Base-by-base conservation (phyloP, 2,329 filamentous ascomycete species). In the Catunica adiposa region DNA sequence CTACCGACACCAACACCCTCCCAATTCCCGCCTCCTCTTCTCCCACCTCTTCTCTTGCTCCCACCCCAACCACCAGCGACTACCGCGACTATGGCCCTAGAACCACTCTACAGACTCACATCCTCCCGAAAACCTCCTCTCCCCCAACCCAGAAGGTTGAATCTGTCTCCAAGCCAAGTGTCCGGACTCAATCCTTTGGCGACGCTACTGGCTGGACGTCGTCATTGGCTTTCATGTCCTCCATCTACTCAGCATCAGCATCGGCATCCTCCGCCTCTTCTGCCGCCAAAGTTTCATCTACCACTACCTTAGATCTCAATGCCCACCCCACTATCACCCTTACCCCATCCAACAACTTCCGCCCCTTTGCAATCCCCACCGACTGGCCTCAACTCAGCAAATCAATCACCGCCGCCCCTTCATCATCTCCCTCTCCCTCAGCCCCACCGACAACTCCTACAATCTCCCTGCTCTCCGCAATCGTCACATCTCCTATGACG, bases 401-500 rank as follows among this genome's bases (percentile, higher is more conserved):
- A 5, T 22, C 15, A 20, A 57, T 44, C 22, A 48, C 50, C 11
- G 42, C 42, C 23, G 15, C 38, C 22, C 51, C 52, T 51, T 46
- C 52, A 8, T 31, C 47, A 11, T 44, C 38, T 46, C 46, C 8
- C 22, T 37, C 20, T 38, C 29, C 11, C 26, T 38, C 23, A 37
- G 44, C 15, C 34, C 46, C 22, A 51, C 40, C n/a, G 14, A 17
- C 54, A 25, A 34, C 54, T 14, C 14, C 11, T 17, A 50, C 31
- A 8, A 23, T 55, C 22, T 37, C 44, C 9, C n/a, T 50, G 29
- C 29, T 44, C 15, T 23, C 51, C 22, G 51, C 50, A 15, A 53
- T 48, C 26, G 40, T 57, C 26, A 54, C 55, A 22, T 15, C 29
- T 14, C 25, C 50, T 3, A 42, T 51, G 53, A 47, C 53, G 2